Conservation (phyloP, 495 filamentous ascomycete genomes). For the Pseudoneurospora amorphoporcata region DNA sequence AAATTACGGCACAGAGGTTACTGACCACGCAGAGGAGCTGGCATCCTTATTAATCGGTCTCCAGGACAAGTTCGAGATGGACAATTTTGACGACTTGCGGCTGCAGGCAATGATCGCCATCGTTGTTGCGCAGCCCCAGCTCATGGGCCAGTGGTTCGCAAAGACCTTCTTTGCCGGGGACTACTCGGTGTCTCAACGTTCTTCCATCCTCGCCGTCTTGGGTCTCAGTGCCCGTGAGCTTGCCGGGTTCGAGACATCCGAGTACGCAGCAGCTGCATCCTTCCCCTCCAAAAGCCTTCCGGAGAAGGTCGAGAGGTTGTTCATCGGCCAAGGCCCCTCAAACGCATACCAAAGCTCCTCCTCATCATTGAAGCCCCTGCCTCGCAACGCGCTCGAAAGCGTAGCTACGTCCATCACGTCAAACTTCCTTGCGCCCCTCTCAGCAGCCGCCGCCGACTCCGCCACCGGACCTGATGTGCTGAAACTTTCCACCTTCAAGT, state of each 20-base stretch:
- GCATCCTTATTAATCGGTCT: constrained; percentile 65
- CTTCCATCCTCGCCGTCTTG: constrained; percentile 67
- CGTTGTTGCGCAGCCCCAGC: constrained; percentile 61
- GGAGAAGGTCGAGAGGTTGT: constrained; percentile 43
- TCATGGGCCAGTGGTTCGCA: constrained; percentile 75
- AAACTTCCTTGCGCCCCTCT: constrained; percentile 68
- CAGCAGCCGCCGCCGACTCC: constrained; percentile 57
- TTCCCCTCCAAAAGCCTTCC: constrained; percentile 72
- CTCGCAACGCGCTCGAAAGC: constrained; percentile 47
- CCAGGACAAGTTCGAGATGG: constrained; percentile 67
- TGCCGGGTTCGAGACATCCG: constrained; percentile 64
- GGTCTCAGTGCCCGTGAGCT: constrained; percentile 82
- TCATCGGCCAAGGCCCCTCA: constrained; percentile 16
- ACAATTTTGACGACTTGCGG: constrained; percentile 64
- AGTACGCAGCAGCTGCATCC: constrained; percentile 29
- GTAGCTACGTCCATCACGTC: constrained; percentile 54
- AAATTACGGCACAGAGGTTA: constrained; percentile 76
- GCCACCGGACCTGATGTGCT: constrained; percentile 70
- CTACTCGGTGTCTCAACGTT: constrained; percentile 74
- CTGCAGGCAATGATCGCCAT: constrained; percentile 79
- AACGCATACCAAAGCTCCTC: constrained; percentile 5
- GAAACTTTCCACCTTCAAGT: constrained; percentile 52
- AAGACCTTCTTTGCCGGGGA: constrained; percentile 86
- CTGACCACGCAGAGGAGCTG: constrained; percentile 73
- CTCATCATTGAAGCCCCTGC: constrained; percentile 38